phyloP scores from a whole-genome alignment of 148 eudicot species.

The Rhododendron kiyosumense region DNA sequence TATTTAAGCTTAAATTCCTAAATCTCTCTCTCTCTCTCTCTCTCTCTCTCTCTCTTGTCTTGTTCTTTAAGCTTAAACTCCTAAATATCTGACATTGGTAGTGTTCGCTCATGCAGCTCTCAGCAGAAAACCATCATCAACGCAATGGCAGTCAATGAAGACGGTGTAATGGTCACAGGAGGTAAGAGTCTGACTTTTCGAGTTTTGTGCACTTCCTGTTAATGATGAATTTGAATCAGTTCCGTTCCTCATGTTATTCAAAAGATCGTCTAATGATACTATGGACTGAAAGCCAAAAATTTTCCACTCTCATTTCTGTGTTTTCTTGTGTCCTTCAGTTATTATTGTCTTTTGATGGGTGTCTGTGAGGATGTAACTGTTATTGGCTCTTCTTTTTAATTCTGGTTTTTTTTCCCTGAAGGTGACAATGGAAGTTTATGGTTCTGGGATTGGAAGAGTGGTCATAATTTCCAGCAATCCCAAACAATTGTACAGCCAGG shows the following conservation, averaged over 20 bases:
- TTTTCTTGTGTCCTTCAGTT: background rate
- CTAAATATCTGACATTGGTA: background rate
- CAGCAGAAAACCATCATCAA: constrained; percentile 96
- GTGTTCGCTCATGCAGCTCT: constrained; percentile 39
- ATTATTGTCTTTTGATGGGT: background rate
- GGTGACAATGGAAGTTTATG: constrained; percentile 98
- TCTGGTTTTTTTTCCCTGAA: constrained; percentile 11
- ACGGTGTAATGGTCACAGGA: constrained; percentile 91
- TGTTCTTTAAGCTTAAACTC: background rate
- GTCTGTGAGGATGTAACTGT: background rate
- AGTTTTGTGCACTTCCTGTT: background rate
- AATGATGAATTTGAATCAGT: background rate
- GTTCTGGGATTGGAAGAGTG: constrained; percentile 99
- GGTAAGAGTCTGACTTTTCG: constrained; percentile 34
- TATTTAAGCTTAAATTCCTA: background rate
- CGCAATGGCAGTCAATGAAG: constrained; percentile 90
- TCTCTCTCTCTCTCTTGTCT: background rate
- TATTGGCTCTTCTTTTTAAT: background rate
- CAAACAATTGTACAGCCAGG: constrained; percentile 98
- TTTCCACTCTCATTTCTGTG: background rate
- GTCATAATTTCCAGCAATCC: constrained; percentile 91
- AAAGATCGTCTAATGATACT: background rate
- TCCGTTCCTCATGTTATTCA: background rate
- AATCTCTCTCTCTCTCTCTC: background rate
- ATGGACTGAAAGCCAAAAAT: background rate